Base-by-base conservation (phyloP, 2,329 filamentous ascomycete species). In the Penicillium palitans region DNA sequence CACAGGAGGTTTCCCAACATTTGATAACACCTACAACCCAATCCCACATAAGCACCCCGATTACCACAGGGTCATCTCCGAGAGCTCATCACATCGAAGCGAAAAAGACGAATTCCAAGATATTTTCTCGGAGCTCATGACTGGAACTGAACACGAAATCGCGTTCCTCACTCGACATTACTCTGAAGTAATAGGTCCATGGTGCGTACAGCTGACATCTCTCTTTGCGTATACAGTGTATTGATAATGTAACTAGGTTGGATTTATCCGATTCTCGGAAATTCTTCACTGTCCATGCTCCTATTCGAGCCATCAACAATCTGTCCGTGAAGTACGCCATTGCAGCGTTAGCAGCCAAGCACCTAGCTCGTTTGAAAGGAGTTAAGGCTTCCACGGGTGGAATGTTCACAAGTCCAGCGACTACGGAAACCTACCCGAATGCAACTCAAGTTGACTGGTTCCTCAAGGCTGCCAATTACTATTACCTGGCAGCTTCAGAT, bases 401-500 rank as follows among this genome's bases (percentile, higher is more conserved):
- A 13, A 66, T 73, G 55, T 68, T 67, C 24, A 70, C 70, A 1
- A 70, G 66, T 15, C 80, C 81, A 55, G 78, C 82, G 13, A 76
- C 76, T 3, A 83, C 82, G 74, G 82, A 86, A 66, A 67, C 78
- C 2, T 83, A 81, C 61, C 79, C 81, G 17, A 79, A 81, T 50
- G 69, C 76, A 0, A 67, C 70, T 24, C 68, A 76, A 24, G 76
- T 83, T 6, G 82, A 86, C 64, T 86, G 84, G 84, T 81, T 79
- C 56, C 83, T 85, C 66, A 84, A 85, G 60, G 83, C 81, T 2
- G 81, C 83, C 0, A 83, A 84, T 53, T 86, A 87, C 66, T 86
- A 86, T 69, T 83, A 86, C 60, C 78, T 79, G 61, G 83, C 83
- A 0, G 81, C 84, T 17, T 82, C 83, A 3, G 76, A 83, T 2